These are phyloP conservation scores for Saccharum hybrid DNA, from an alignment of 202 grass and related monocot genomes.

Conservation along the genomic window DNA sequence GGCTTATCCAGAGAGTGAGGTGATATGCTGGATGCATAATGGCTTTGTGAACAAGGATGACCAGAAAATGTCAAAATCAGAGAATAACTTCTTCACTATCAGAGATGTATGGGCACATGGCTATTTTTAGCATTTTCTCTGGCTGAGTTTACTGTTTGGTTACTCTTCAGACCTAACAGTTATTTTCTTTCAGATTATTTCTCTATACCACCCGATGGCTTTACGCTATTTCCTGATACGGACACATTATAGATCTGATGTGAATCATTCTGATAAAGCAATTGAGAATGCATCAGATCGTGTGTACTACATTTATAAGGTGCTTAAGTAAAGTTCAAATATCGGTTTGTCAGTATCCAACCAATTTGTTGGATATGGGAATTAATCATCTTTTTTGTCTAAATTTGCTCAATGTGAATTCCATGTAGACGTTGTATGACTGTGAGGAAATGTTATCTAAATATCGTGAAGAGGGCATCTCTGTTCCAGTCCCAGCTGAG, in stretches of 20 bases:
- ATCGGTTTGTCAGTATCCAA: slow-evolving; percentile 22
- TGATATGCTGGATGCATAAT: slow-evolving; percentile 90
- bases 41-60: slow-evolving; percentile 90
- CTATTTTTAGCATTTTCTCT: slow-evolving; percentile 14
- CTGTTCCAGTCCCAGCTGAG: slow-evolving; percentile 55
- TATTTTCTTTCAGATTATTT: slow-evolving; percentile 62
- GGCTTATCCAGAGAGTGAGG: slow-evolving; percentile 63
- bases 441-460: slow-evolving; percentile 57
- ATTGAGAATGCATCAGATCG: slow-evolving; percentile 72
- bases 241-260: slow-evolving; percentile 85
- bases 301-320: slow-evolving; percentile 90
- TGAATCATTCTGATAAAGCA: slow-evolving; percentile 74
- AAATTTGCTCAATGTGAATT: neutral
- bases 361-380: neutral
- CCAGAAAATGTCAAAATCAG: slow-evolving; percentile 93
- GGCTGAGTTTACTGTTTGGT: neutral
- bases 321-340: slow-evolving; percentile 31
- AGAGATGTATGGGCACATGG: slow-evolving; percentile 63
- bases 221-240: slow-evolving; percentile 89
- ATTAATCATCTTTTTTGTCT: slow-evolving; percentile 17
- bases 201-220: slow-evolving; percentile 81
- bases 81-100: slow-evolving; percentile 90
- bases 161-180: neutral
- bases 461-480: slow-evolving; percentile 51
- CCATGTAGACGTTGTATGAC: slow-evolving; percentile 70